Evolutionary conservation across 345 rosid genomes (phyloP).

Genomic region (Citrus australasica): DNA sequence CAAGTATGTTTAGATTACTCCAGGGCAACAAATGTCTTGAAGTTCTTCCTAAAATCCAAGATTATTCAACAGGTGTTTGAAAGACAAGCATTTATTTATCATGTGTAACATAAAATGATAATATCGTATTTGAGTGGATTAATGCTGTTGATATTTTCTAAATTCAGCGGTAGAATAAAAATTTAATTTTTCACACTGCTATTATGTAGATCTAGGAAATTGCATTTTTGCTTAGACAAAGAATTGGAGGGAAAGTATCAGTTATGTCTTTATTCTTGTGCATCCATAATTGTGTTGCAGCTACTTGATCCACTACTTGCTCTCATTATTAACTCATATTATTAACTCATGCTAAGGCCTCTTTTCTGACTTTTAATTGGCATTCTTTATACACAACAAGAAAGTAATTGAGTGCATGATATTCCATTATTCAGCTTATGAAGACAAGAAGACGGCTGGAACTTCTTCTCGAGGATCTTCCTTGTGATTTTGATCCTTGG

Average conservation of each 20-base stretch:
- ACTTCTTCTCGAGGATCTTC: conserved; percentile 89
- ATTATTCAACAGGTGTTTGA: neutral
- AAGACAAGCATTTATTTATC: neutral
- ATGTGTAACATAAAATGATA: neutral
- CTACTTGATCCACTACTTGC: neutral
- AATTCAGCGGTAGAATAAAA: neutral
- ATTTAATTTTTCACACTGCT: neutral
- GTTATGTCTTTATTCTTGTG: neutral
- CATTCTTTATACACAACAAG: neutral
- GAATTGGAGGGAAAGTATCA: too few species aligned
- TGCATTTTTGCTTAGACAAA: neutral
- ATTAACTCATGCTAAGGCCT: neutral
- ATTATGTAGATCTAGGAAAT: neutral
- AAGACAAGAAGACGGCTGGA: conserved; percentile 76
- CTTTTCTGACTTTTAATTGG: neutral
- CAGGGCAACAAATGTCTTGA: neutral
- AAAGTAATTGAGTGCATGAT: conserved; percentile 4
- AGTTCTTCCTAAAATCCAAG: neutral
- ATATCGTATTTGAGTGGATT: too few species aligned
- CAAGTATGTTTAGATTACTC: neutral
- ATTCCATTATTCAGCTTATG: conserved; percentile 57
- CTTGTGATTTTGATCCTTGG: conserved; percentile 74
- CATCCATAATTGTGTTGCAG: neutral
- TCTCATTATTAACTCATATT: neutral
- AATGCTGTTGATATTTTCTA: neutral